Evolutionary conservation across 2,329 filamentous ascomycete species (phyloP), one percentile per base, ranked within the genome.

Genomic region (Fusarium sp.): DNA sequence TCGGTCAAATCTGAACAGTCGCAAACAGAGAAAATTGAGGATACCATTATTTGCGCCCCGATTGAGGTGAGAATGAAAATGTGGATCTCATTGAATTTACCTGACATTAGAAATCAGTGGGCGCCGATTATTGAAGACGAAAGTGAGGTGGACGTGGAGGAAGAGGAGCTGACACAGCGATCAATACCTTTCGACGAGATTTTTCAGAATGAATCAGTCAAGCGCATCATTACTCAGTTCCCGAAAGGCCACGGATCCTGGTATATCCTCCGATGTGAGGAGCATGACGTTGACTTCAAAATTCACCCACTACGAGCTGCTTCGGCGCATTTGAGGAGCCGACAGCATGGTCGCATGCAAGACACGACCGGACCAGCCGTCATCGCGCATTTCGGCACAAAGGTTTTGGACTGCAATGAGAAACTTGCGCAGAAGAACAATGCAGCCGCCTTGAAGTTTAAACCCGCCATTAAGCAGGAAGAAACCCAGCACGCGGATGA

Each of bases 221-320:
- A 67, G 18, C 18, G 27, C 16, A 64, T 48, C 50, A 67, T 67
- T 27, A 67, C 63, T 27, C 66, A 58, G 66, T 64, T 59, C 23
- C 65, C 58, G 3, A 50, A 63, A 14, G 23, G 37, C 48, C 18
- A 63, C 20, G 66, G 66, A 18, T 50, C 52, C 13, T 67, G 59
- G 66, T 67, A 58, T 30, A 64, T 67, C 20, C 59, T 67, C 16
- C 50, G 66, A 13, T 67, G 66, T 16, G 39, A 58, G n/a, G 32
- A 64, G 14, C 66, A 67, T 41, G 52, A 57, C 4, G 23, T 39
- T 39, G 50, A 50, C 35, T 67, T 67, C 23, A 64, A 18, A n/a
- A 30, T 13, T 43, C 25, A 43, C 25, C 45, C 64, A 8, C 45
- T 66, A n/a, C 23, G 56, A 27, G 64, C 54, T 14, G 64, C 64